Conservation (phyloP, 495 filamentous ascomycete genomes). For the Parmelia sp. region DNA sequence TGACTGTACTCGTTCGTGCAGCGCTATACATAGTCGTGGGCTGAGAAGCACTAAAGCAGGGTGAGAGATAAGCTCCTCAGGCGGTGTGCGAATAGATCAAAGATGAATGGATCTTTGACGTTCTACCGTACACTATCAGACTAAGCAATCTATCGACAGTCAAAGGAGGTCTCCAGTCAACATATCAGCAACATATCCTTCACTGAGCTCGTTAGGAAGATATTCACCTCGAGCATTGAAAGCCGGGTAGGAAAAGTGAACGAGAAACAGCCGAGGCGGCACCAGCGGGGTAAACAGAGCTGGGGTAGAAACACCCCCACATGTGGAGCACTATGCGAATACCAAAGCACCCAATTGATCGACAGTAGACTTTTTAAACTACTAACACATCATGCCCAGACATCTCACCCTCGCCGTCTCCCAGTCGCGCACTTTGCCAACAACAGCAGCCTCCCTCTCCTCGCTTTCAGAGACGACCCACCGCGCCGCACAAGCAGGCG, state of each 20-base stretch:
- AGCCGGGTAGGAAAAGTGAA: constrained; percentile 3
- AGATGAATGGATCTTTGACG: too few relatives aligned
- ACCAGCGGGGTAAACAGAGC: too few relatives aligned
- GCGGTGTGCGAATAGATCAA: too few relatives aligned
- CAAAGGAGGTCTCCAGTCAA: too few relatives aligned
- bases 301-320: neutral
- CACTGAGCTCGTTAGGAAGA: too few relatives aligned
- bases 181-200: too few relatives aligned
- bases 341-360: neutral
- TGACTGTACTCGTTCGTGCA: too few relatives aligned
- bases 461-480: constrained; percentile 53
- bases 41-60: too few relatives aligned
- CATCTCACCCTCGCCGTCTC: constrained; percentile 65
- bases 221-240: neutral
- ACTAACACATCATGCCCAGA: constrained; percentile 9
- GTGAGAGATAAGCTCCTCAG: too few relatives aligned
- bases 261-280: neutral
- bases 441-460: constrained; percentile 57
- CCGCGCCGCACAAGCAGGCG: constrained; percentile 40
- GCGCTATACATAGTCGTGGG: too few relatives aligned
- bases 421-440: constrained; percentile 65
- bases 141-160: too few relatives aligned
- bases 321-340: neutral
- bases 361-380: neutral
- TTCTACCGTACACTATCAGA: too few relatives aligned